A percentile compares a stretch with the other conserved stretches of the same genome.
phyloP scores from a whole-genome alignment of 2,329 filamentous ascomycete genomes.

The Aspergillus chevalieri region DNA sequence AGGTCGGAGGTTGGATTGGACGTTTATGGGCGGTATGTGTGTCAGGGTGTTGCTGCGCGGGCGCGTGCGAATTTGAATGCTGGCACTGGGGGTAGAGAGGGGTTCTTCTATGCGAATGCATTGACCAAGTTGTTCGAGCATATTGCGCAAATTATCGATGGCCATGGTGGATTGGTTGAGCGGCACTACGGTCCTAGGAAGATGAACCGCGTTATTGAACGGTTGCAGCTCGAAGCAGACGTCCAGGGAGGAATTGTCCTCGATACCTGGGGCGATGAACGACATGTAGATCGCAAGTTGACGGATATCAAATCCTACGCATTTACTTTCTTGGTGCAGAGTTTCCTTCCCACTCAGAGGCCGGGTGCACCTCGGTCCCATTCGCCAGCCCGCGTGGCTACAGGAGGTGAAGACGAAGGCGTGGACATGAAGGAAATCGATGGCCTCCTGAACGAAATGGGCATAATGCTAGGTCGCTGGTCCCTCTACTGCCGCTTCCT shows the following conservation, averaged over 20 bases:
- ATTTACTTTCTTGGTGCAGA: slow-evolving; percentile 94
- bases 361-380: slow-evolving; percentile 62
- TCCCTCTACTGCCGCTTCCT: slow-evolving; percentile 87
- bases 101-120: slow-evolving; percentile 85
- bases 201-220: slow-evolving; percentile 91
- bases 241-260: slow-evolving; percentile 93
- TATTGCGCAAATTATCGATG: slow-evolving; percentile 92
- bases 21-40: slow-evolving; percentile 93
- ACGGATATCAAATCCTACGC: slow-evolving; percentile 97
- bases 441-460: slow-evolving; percentile 76
- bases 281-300: slow-evolving; percentile 73
- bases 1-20: slow-evolving; percentile 83
- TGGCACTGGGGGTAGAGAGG: slow-evolving; percentile 60
- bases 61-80: slow-evolving; percentile 76
- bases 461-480: slow-evolving; percentile 89
- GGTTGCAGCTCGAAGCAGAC: slow-evolving; percentile 88
- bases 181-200: slow-evolving; percentile 86
- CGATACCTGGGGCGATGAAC: slow-evolving; percentile 91
- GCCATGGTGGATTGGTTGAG: slow-evolving; percentile 84
- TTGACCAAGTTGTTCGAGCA: slow-evolving; percentile 93
- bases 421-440: slow-evolving; percentile 98
- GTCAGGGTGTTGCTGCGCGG: slow-evolving; percentile 80
- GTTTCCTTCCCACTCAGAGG: slow-evolving; percentile 71
- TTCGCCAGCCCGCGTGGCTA: slow-evolving; percentile 64
- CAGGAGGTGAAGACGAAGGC: slow-evolving; percentile 70